These are phyloP conservation scores for Colletotrichum sp. DNA, from an alignment of 2,329 filamentous ascomycete genomes.

Conservation along the genomic window DNA sequence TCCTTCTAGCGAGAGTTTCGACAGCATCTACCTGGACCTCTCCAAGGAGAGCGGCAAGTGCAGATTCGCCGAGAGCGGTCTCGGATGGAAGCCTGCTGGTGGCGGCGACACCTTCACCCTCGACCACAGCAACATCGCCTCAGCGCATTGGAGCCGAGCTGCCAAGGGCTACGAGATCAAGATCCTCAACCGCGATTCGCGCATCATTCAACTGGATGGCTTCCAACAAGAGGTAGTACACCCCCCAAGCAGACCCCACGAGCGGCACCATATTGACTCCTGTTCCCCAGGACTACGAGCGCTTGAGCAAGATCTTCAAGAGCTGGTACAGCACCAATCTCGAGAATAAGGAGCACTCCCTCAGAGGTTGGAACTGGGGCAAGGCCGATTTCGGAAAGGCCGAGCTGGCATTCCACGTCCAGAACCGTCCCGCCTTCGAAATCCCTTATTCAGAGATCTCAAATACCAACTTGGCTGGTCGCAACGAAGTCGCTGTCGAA, in stretches of 20 bases:
- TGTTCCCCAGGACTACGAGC: conserved; percentile 77
- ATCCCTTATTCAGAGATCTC: conserved; percentile 97
- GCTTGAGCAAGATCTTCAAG: conserved; percentile 91
- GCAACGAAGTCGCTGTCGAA: conserved; percentile 97
- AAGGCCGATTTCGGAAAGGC: conserved; percentile 97
- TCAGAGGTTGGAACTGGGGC: conserved; percentile 99
- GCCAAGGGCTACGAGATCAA: conserved; percentile 93
- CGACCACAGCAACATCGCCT: conserved; percentile 82
- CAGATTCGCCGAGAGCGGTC: conserved; percentile 90
- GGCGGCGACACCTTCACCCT: conserved; percentile 94
- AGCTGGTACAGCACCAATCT: conserved; percentile 96
- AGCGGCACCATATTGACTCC: neutral
- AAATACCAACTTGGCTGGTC: conserved; percentile 96
- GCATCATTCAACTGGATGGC: conserved; percentile 91
- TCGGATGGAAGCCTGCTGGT: conserved; percentile 91
- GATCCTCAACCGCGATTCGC: conserved; percentile 82
- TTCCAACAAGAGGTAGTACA: conserved; percentile 78
- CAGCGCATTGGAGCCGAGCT: conserved; percentile 93
- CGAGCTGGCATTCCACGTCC: conserved; percentile 94
- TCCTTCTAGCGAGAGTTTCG: conserved; percentile 80
- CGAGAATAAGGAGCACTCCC: conserved; percentile 90
- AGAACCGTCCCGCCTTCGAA: conserved; percentile 95
- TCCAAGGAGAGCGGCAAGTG: conserved; percentile 93
- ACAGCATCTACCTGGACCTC: conserved; percentile 95
- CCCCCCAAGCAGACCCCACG: conserved; percentile 28